Evolutionary conservation across 108 stramenopile species (phyloP).

Genomic region (Cyclotella sp.): DNA sequence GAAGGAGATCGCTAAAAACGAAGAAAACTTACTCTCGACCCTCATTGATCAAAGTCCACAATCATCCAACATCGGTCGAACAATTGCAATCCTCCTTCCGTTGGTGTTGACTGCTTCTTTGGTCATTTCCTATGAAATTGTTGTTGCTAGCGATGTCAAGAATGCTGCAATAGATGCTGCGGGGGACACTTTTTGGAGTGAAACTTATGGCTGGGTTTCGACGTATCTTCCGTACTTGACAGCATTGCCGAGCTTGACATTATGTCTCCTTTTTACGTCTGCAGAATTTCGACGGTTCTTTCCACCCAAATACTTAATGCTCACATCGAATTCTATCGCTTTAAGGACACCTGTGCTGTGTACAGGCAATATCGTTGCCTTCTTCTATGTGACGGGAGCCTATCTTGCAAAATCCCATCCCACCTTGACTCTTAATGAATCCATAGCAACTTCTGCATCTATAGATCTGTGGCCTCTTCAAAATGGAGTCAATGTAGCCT

Average conservation of each 20-base stretch:
- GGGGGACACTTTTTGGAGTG: background rate
- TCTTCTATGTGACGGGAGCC: slow-evolving; percentile 31
- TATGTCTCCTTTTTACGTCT: slow-evolving; percentile 34
- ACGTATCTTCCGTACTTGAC: slow-evolving; percentile 5
- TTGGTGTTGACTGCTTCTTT: slow-evolving; percentile 27
- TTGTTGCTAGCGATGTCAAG: background rate
- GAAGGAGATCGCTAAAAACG: background rate
- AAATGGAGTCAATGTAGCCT: slow-evolving; percentile 62
- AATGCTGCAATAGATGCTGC: background rate
- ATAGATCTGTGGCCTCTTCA: slow-evolving; percentile 56
- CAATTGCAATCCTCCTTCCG: slow-evolving; percentile 28
- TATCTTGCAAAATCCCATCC: slow-evolving; percentile 41
- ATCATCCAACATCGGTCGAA: slow-evolving; percentile 23
- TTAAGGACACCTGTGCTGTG: slow-evolving; percentile 1
- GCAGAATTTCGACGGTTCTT: slow-evolving; percentile 39
- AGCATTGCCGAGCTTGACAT: slow-evolving; percentile 21
- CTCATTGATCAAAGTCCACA: slow-evolving; percentile 30
- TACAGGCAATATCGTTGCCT: slow-evolving; percentile 28
- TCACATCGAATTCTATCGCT: background rate
- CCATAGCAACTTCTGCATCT: background rate
- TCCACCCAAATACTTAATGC: background rate
- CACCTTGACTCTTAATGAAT: slow-evolving; percentile 12
- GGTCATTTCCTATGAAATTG: slow-evolving; percentile 23
- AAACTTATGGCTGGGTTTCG: background rate
- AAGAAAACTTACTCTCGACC: slow-evolving; percentile 17